Evolutionary conservation across 768 basidiomycete genomes (phyloP).

Genomic region (Mycena galopus): DNA sequence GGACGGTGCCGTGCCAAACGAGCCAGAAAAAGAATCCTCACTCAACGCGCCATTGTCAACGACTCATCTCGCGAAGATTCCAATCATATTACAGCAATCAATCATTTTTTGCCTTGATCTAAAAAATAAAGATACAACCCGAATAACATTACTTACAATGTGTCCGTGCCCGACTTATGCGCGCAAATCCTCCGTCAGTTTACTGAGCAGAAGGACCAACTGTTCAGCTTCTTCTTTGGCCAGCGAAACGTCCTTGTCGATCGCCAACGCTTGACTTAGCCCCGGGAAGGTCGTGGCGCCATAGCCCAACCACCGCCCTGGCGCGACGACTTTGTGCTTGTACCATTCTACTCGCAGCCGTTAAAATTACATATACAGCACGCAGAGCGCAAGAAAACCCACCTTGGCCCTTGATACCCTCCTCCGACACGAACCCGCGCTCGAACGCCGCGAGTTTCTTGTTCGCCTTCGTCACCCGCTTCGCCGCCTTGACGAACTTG

Average conservation of each 20-base stretch:
- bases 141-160: not conserved
- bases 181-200: constrained; percentile 55
- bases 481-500: constrained; percentile 69
- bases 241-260: constrained; percentile 73
- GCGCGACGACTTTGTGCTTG: constrained; percentile 85
- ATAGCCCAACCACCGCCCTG: constrained; percentile 89
- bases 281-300: constrained; percentile 89
- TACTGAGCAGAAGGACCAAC: constrained; percentile 63
- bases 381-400: not conserved
- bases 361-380: not conserved
- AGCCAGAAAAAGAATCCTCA: no score
- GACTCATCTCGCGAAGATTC: no score
- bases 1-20: no score
- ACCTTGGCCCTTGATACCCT: constrained; percentile 78
- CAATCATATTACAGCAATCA: no score
- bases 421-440: constrained; percentile 82
- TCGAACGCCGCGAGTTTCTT: constrained; percentile 78
- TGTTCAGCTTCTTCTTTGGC: constrained; percentile 71
- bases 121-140: not conserved
- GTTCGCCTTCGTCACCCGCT: constrained; percentile 72
- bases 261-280: constrained; percentile 81
- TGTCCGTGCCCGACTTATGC: not conserved
- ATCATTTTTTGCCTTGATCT: not conserved
- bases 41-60: no score
- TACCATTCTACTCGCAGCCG: constrained; percentile 73